These are phyloP conservation scores for Pythium dissimile DNA, from an alignment of 352 stramenopile species.

Conservation along the genomic window DNA sequence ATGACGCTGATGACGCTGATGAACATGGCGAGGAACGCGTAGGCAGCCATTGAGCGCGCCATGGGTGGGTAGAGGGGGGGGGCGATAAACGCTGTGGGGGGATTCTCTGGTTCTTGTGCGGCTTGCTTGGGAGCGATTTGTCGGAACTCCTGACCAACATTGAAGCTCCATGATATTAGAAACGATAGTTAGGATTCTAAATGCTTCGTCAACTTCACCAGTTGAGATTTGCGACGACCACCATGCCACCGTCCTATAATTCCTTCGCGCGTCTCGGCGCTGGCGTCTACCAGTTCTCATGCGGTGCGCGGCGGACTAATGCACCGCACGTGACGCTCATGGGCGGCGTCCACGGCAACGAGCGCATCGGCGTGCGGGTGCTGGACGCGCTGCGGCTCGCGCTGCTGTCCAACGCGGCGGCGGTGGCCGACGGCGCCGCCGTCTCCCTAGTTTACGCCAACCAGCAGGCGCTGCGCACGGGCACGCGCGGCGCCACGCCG, in stretches of 20 bases:
- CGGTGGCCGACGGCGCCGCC: slow-evolving; percentile 28
- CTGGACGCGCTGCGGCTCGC: slow-evolving; percentile 53
- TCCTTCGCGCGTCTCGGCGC: slow-evolving; percentile 36
- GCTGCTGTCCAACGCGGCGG: slow-evolving; percentile 31
- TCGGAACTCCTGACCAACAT: no score
- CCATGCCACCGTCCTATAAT: slow-evolving; percentile 27
- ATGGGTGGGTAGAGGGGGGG: neutral
- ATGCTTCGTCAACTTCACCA: neutral
- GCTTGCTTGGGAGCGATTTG: no score
- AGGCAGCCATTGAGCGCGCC: neutral
- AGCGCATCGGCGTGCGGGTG: slow-evolving; percentile 62
- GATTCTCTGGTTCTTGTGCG: no score
- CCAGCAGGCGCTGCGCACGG: slow-evolving; percentile 42
- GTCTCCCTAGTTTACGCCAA: slow-evolving; percentile 71
- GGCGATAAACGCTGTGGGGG: no score
- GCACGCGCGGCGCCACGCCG: slow-evolving; percentile 43
- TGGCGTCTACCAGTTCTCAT: slow-evolving; percentile 46
- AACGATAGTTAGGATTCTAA: slow-evolving; percentile 7
- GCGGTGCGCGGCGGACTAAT: neutral
- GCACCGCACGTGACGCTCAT: slow-evolving; percentile 55
- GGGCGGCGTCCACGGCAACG: slow-evolving; percentile 73
- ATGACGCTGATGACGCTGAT: no score
- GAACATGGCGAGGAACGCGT: no score
- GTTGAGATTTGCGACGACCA: no score
- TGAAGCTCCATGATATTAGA: slow-evolving; percentile 5